Evolutionary conservation across 495 filamentous ascomycete species (phyloP), one percentile per base, ranked within the genome.

Genomic region (Chaetomidium leptoderma): DNA sequence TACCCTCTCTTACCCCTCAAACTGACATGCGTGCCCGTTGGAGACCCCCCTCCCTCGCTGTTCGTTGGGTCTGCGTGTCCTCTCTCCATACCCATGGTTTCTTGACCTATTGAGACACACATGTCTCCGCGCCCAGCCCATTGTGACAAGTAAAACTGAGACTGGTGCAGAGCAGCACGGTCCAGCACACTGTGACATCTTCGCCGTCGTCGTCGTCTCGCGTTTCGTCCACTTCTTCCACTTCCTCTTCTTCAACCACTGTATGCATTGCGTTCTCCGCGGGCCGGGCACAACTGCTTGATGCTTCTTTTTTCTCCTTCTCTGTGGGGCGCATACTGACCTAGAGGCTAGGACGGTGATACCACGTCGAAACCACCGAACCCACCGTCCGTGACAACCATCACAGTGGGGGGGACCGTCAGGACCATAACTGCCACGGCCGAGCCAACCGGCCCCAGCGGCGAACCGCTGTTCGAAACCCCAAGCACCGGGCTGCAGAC

Each of bases 371-470:
- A 27, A 6, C 36, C 21, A 16, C 53, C 32, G 2, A 11, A 27
- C 3, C 36, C 21, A 16, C 53, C 32, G 2, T 9, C 4, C n/a
- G 52, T 76, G 29, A 64, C 70, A 42, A 78, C 75, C 13, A 69
- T 79, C 17, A 79, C 74, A 0, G 70, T 70, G 4, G 72, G 68
- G 2, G 75, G 76, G 11, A 68, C 58, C 24, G 63, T 76, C n/a
- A 67, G 56, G 27, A 79, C 75, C 9, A 70, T 78, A 23, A 73
- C 74, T 0, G 69, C 72, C 30, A 64, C 61, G 13, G 70, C 73
- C 0, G 57, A 61, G n/a, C 44, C 66, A 0, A 68, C 63, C 27
- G 58, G 55, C 8, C 40, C 60, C 33, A 57, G 59, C 10, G 39
- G 45, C n/a, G 60, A 52, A 3, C 24, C 35, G 1, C 32, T 58